phyloP scores from a whole-genome alignment of 306 rosid genomes.

The Trichosanthes cucumerina region DNA sequence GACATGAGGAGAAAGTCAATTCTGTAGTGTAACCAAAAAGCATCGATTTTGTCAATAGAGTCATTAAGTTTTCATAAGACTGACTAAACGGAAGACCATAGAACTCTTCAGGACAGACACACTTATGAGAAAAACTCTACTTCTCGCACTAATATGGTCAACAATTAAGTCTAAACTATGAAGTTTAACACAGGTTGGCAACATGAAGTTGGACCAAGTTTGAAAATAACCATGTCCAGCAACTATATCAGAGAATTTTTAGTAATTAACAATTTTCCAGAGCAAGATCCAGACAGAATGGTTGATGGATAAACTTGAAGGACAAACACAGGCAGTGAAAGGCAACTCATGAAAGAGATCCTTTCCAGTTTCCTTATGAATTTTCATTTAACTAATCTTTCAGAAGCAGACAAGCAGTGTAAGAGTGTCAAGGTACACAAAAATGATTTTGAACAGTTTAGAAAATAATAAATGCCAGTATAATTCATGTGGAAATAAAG shows the following conservation, averaged over 20 bases:
- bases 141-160: background rate
- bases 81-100: background rate
- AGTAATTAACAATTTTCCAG: background rate
- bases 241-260: background rate
- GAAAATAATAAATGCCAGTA: background rate
- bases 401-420: background rate
- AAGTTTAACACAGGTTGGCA: background rate
- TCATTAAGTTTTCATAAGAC: background rate
- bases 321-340: background rate
- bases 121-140: background rate
- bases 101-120: background rate
- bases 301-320: background rate
- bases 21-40: background rate
- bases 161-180: background rate
- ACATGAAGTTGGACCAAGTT: background rate
- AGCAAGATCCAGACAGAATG: background rate
- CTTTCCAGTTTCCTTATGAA: background rate
- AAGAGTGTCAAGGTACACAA: background rate
- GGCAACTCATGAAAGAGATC: background rate
- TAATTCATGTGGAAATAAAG: constrained; percentile 1
- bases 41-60: background rate
- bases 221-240: background rate
- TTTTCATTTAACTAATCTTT: background rate
- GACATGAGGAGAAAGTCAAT: background rate
- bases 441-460: background rate